A percentile compares a stretch with the other conserved stretches of the same genome.
Evolutionary conservation across 495 filamentous ascomycete genomes (phyloP).

Genomic region (Polyplosphaeria fusca): DNA sequence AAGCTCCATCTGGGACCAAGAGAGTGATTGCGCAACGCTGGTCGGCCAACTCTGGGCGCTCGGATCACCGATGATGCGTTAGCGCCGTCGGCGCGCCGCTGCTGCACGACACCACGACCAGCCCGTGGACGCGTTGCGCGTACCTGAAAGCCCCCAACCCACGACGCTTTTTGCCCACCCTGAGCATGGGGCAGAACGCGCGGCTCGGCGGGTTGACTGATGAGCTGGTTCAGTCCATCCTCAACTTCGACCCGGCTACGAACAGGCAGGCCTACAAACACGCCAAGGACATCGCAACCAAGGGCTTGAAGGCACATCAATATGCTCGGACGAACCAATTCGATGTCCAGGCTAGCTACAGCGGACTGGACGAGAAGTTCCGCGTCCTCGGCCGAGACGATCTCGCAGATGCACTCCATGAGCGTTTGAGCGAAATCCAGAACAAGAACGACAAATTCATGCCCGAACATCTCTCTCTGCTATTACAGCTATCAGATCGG

Average conservation of each 20-base stretch:
- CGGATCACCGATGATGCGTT: background rate
- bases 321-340: conserved; percentile 85
- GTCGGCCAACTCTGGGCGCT: background rate
- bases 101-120: background rate
- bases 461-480: conserved; percentile 75
- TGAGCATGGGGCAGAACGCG: conserved; percentile 55
- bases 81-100: no score
- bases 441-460: conserved; percentile 54
- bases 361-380: conserved; percentile 87
- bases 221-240: conserved; percentile 50
- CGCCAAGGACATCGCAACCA: conserved; percentile 50
- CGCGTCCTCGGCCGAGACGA: conserved; percentile 72
- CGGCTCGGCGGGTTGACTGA: conserved; percentile 49
- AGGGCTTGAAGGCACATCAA: conserved; percentile 55
- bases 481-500: conserved; percentile 78
- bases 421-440: conserved; percentile 57
- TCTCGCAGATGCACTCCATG: conserved; percentile 70
- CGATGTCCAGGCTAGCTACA: conserved; percentile 66
- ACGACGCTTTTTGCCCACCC: background rate
- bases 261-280: conserved; percentile 45
- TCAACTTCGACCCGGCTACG: conserved; percentile 30
- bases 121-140: background rate
- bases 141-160: background rate
- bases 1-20: background rate
- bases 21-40: background rate